phyloP scores from a whole-genome alignment of 2,329 filamentous ascomycete genomes.

The Clarireedia paspali region DNA sequence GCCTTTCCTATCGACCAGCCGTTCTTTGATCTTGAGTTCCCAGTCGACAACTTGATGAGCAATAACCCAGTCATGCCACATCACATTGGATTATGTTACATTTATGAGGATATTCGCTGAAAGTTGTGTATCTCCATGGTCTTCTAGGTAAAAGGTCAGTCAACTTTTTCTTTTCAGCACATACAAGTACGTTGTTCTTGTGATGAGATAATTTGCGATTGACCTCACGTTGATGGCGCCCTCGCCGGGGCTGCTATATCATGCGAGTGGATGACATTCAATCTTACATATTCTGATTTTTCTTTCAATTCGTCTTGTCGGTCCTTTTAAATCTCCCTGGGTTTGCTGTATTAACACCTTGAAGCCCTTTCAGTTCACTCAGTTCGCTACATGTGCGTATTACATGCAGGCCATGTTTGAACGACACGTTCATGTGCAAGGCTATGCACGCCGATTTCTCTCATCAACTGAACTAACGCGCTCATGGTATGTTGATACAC shows the following conservation, averaged over 20 bases:
- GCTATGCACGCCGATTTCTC: neutral
- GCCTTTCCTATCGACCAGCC: neutral
- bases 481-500: neutral
- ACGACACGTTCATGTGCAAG: neutral
- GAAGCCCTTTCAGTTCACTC: neutral
- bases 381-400: too few species aligned
- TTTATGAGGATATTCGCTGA: too few species aligned
- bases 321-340: neutral
- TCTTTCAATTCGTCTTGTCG: constrained; percentile 4
- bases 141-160: constrained; percentile 5
- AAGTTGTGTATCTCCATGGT: too few species aligned
- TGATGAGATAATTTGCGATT: constrained; percentile 99
- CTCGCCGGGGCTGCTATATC: constrained; percentile 88
- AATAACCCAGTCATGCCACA: neutral
- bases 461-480: neutral
- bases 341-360: neutral
- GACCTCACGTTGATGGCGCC: constrained; percentile 75
- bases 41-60: neutral
- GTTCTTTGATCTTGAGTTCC: neutral
- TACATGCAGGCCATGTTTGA: too few species aligned
- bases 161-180: neutral
- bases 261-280: constrained; percentile 74
- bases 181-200: constrained; percentile 31
- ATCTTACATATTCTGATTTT: constrained; percentile 98
- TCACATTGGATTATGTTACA: too few species aligned